Evolutionary conservation across 495 filamentous ascomycete genomes (phyloP).

Genomic region (Daldinia concentrica): DNA sequence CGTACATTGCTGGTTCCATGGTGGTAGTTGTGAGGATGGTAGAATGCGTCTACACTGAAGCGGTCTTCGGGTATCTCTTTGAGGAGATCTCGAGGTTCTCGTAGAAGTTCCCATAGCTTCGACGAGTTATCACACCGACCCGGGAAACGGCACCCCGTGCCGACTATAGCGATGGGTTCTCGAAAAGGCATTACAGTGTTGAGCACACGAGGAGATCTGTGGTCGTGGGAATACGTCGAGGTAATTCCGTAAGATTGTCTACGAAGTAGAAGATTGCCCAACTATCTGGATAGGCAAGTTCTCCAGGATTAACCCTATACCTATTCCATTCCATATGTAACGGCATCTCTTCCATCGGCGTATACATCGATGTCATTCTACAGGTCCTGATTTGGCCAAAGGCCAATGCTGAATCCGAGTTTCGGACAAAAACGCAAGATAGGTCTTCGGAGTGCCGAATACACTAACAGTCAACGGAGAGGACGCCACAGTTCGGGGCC

Average conservation of each 20-base stretch:
- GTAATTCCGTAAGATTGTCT: neutral
- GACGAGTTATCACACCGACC: conserved; percentile 2
- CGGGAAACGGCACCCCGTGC: conserved; percentile 23
- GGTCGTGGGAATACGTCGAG: neutral
- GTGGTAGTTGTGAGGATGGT: conserved; percentile 25
- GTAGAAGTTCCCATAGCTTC: conserved; percentile 21
- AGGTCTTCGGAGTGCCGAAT: too few species aligned
- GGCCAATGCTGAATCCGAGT: neutral
- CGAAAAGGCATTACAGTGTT: neutral
- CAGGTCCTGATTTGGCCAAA: neutral
- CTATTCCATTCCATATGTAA: neutral
- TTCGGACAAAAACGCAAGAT: neutral
- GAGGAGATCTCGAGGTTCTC: conserved; percentile 16
- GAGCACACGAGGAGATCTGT: neutral
- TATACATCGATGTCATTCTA: neutral
- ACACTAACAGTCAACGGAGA: too few species aligned
- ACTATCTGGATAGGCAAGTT: neutral
- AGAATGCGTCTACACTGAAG: conserved; percentile 42
- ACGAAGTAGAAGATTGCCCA: neutral
- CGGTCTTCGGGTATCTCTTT: conserved; percentile 17
- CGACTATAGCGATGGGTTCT: conserved; percentile 26
- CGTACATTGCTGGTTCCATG: conserved; percentile 23
- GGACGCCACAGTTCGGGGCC: too few species aligned
- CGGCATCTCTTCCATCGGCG: neutral
- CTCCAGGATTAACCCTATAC: neutral